These are phyloP conservation scores for Phytopythium sindhum DNA, from an alignment of 352 stramenopile species.

Conservation along the genomic window DNA sequence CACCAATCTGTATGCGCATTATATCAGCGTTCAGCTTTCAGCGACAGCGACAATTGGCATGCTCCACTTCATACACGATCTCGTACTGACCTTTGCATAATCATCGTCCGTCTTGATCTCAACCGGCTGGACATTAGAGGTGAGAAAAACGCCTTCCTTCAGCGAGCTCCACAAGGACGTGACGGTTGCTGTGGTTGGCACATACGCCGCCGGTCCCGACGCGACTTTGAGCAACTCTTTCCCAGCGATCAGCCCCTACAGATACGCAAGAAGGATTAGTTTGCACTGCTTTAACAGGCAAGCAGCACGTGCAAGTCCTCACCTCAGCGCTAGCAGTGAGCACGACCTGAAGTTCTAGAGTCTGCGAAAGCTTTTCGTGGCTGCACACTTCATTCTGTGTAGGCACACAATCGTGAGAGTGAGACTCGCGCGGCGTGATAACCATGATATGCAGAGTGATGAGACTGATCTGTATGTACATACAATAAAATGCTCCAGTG, in stretches of 20 bases:
- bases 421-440: neutral
- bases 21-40: slow-evolving; percentile 1
- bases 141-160: slow-evolving; percentile 76
- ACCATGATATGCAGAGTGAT: too few species aligned
- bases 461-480: neutral
- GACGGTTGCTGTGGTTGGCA: slow-evolving; percentile 69
- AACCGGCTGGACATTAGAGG: slow-evolving; percentile 77
- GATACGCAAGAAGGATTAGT: neutral
- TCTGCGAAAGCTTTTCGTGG: slow-evolving; percentile 81
- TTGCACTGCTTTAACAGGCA: too few species aligned
- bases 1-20: slow-evolving; percentile 52
- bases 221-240: slow-evolving; percentile 81
- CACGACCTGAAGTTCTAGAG: slow-evolving; percentile 80
- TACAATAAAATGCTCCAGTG: slow-evolving; percentile 87
- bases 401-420: slow-evolving; percentile 7
- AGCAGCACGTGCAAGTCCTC: neutral
- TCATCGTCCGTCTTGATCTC: slow-evolving; percentile 87
- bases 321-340: slow-evolving; percentile 82
- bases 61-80: too few species aligned
- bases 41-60: neutral
- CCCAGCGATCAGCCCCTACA: slow-evolving; percentile 74
- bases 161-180: slow-evolving; percentile 81
- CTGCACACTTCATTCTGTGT: slow-evolving; percentile 81
- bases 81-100: slow-evolving; percentile 56
- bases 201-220: slow-evolving; percentile 68